A percentile compares a stretch with the other conserved stretches of the same genome.
phyloP scores from a whole-genome alignment of 768 basidiomycete genomes.

The Phlebiopsis flavidoalba region DNA sequence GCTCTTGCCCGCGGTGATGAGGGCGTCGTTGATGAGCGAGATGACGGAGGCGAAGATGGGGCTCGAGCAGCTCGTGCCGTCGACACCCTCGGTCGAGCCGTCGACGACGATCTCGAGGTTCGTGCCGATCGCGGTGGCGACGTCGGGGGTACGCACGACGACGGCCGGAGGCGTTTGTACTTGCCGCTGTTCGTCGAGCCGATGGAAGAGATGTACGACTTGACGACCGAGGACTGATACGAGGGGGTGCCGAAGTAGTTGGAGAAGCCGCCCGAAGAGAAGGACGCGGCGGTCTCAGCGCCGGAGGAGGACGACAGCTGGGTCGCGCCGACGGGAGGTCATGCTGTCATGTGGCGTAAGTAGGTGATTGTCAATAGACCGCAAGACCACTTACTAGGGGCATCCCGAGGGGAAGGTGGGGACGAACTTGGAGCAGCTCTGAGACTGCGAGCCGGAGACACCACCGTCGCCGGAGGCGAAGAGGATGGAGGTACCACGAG shows the following conservation, averaged over 20 bases:
- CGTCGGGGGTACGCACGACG: slow-evolving; percentile 64
- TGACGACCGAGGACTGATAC: slow-evolving; percentile 47
- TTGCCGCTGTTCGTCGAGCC: slow-evolving; percentile 47
- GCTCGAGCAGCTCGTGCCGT: slow-evolving; percentile 59
- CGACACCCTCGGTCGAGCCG: slow-evolving; percentile 32
- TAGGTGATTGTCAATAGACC: background rate
- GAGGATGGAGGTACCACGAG: slow-evolving; percentile 56
- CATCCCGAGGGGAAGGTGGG: slow-evolving; percentile 46
- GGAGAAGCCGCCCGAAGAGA: slow-evolving; percentile 75
- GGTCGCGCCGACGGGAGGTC: slow-evolving; percentile 68
- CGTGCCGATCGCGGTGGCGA: slow-evolving; percentile 52
- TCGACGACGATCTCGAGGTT: slow-evolving; percentile 42
- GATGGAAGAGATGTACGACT: slow-evolving; percentile 38
- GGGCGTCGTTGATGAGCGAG: slow-evolving; percentile 43
- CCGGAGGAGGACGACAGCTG: slow-evolving; percentile 20
- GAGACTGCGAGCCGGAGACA: slow-evolving; percentile 44
- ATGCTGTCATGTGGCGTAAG: slow-evolving; percentile 19
- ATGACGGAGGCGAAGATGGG: slow-evolving; percentile 62
- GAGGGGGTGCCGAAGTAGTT: slow-evolving; percentile 48
- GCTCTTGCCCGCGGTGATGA: slow-evolving; percentile 22
- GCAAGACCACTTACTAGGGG: slow-evolving; percentile 25
- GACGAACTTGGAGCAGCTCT: slow-evolving; percentile 43
- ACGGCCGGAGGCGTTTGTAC: slow-evolving; percentile 39
- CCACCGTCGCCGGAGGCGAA: slow-evolving; percentile 72
- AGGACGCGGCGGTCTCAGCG: slow-evolving; percentile 50